A percentile compares a stretch with the other conserved stretches of the same genome.
Conservation (phyloP, 1,284 basidiomycete genomes). For the Pseudomicrostroma phylloplanum region DNA sequence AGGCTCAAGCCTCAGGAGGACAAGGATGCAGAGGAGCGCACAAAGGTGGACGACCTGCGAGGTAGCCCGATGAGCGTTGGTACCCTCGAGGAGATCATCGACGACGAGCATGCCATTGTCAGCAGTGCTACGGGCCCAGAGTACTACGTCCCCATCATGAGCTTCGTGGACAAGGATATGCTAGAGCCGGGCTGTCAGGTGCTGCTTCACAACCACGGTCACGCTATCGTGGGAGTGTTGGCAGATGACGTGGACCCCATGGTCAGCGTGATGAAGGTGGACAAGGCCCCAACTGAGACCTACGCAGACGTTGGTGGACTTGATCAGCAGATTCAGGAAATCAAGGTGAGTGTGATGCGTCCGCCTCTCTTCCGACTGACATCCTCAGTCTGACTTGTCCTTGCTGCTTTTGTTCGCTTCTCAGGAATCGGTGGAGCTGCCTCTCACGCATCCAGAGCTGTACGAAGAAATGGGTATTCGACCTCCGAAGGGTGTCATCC, state of each 20-base stretch:
- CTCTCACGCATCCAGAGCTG: slow-evolving; percentile 92
- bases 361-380: too few species aligned
- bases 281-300: slow-evolving; percentile 93
- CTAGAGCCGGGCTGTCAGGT: slow-evolving; percentile 95
- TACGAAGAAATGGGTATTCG: slow-evolving; percentile 99
- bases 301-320: slow-evolving; percentile 98
- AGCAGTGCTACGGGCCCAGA: slow-evolving; percentile 91
- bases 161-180: slow-evolving; percentile 96
- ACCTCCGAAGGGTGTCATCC: slow-evolving; percentile 96
- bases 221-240: slow-evolving; percentile 88
- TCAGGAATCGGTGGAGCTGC: slow-evolving; percentile 94
- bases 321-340: slow-evolving; percentile 95
- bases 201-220: slow-evolving; percentile 90
- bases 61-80: slow-evolving; percentile 96
- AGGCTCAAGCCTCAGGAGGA: slow-evolving; percentile 63
- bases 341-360: slow-evolving; percentile 61
- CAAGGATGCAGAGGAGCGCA: slow-evolving; percentile 90
- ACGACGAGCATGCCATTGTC: slow-evolving; percentile 99
- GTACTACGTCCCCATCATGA: slow-evolving; percentile 97
- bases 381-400: too few species aligned
- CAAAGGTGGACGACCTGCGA: slow-evolving; percentile 86
- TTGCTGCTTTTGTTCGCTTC: slow-evolving; percentile 5
- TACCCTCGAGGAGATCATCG: slow-evolving; percentile 96
- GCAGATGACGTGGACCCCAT: slow-evolving; percentile 96
- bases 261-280: slow-evolving; percentile 95